Conservation (phyloP, 1,139 yeast species). For the Magnusiomyces fungicola region DNA sequence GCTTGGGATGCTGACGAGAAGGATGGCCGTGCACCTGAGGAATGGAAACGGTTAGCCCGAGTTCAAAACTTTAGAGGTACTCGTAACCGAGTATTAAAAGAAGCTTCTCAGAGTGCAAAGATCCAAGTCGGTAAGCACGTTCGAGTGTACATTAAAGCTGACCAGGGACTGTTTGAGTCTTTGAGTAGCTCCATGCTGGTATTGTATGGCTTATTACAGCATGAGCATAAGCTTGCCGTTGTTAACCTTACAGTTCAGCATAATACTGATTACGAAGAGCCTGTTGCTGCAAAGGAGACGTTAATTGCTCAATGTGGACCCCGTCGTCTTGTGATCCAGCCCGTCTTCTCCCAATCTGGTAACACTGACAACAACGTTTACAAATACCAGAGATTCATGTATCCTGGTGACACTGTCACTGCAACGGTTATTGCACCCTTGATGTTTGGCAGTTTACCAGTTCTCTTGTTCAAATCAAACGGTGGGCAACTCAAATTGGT, state of each 20-base stretch:
- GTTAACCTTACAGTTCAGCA: slow-evolving; percentile 75
- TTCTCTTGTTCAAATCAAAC: slow-evolving; percentile 32
- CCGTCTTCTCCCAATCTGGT: slow-evolving; percentile 70
- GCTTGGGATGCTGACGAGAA: slow-evolving; percentile 84
- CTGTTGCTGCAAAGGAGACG: slow-evolving; percentile 72
- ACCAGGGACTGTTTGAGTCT: slow-evolving; percentile 31
- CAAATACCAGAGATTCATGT: slow-evolving; percentile 77
- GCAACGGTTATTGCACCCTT: slow-evolving; percentile 93
- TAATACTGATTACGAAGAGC: slow-evolving; percentile 76
- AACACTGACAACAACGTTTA: slow-evolving; percentile 79
- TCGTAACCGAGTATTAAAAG: slow-evolving; percentile 60
- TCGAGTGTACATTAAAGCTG: slow-evolving; percentile 55
- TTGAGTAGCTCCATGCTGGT: slow-evolving; percentile 42
- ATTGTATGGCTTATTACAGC: slow-evolving; percentile 66
- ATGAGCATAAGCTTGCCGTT: slow-evolving; percentile 81
- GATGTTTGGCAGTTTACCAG: slow-evolving; percentile 56
- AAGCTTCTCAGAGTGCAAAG: slow-evolving; percentile 47
- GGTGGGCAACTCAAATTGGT: slow-evolving; percentile 53
- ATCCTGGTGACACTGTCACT: slow-evolving; percentile 63
- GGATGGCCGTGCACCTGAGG: slow-evolving; percentile 67
- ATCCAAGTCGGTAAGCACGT: slow-evolving; percentile 60
- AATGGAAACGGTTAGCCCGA: slow-evolving; percentile 70
- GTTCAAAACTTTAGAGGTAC: slow-evolving; percentile 75
- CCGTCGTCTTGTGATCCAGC: slow-evolving; percentile 78
- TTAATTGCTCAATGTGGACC: slow-evolving; percentile 89